Evolutionary conservation across 2,329 filamentous ascomycete species (phyloP), one percentile per base, ranked within the genome.

Genomic region (Cercospora zeae-maydis): DNA sequence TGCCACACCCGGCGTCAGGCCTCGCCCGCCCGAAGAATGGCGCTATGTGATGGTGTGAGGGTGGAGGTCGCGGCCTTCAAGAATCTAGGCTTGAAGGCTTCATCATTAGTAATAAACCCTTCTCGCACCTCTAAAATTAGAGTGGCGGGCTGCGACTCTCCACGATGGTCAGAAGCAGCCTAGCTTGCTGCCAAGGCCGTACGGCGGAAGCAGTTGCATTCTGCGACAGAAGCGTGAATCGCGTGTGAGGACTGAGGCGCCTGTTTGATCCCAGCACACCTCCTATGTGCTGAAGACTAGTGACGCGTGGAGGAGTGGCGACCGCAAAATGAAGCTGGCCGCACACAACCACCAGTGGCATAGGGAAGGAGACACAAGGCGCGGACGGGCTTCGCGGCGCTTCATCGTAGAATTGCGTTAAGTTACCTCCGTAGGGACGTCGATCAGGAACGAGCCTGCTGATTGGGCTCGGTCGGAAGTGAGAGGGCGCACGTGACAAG

Each of bases 201-300:
- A 58, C 63, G 59, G 31, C 60, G 24, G 24, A 6, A 27, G 24
- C 61, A 10, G 63, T 45, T 16, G 65, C 13, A 27, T 27, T 27
- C 58, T 64, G 27, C 64, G 60, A 55, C 58, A 59, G 24, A 13
- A 56, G 49, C n/a, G 59, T 63, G n/a, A 51, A 64, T 34, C 62
- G 60, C 31, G 61, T 21, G n/a, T 27, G 24, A 27, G 24, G 24
- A 3, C 24, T 63, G 63, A 31, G 59, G 56, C 31, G 31, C 45
- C 19, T 52, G 42, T 59, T 59, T 52, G 30, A 52, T 56, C 53
- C 19, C 13, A 30, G 30, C 7, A 13, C 13, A 16, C 47, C 19
- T 16, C 30, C n/a, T 30, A 27, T 27, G 24, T 27, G 24, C n/a
- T n/a, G n/a, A n/a, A n/a, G n/a, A n/a, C n/a, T 42, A 14, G 16